A percentile compares a stretch with the other conserved stretches of the same genome.
Conservation (phyloP, 192 early-diverging fungal species). For the Gryganskiella cystojenkinii region DNA sequence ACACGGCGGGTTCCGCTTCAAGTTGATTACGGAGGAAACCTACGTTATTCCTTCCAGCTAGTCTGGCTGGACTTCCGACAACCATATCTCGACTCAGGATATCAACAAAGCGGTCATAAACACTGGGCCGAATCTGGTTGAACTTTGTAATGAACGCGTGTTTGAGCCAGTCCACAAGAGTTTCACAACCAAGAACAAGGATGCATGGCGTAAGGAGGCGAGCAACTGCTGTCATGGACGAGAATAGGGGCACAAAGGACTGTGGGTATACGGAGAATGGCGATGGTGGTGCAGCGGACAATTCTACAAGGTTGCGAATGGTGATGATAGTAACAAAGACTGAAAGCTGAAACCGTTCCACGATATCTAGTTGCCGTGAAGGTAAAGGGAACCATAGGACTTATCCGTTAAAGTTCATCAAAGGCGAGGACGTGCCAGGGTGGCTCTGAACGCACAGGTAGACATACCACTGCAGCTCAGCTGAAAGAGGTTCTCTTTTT, state of each 20-base stretch:
- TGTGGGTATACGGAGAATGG: conserved; percentile 69
- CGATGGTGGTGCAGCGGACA: conserved; percentile 74
- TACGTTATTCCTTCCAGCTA: conserved; percentile 55
- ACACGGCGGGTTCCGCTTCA: background rate
- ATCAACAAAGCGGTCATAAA: conserved; percentile 89
- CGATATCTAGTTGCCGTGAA: conserved; percentile 76
- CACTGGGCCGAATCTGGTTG: conserved; percentile 89
- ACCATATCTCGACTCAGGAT: conserved; percentile 90
- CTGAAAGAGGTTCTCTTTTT: conserved; percentile 97
- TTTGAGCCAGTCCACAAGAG: conserved; percentile 97
- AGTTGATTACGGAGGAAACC: conserved; percentile 3
- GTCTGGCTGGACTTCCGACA: conserved; percentile 60
- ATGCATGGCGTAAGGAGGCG: conserved; percentile 84
- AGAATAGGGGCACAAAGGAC: conserved; percentile 72
- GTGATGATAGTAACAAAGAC: conserved; percentile 93
- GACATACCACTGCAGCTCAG: conserved; percentile 87
- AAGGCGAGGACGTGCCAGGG: background rate
- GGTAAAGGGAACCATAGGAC: background rate
- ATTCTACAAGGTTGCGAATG: conserved; percentile 89
- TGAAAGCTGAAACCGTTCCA: conserved; percentile 93
- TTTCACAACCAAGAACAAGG: conserved; percentile 88
- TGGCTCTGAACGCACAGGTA: background rate
- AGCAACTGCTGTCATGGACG: conserved; percentile 70
- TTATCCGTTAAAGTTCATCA: background rate
- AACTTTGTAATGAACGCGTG: conserved; percentile 99